phyloP scores from a whole-genome alignment of 192 early-diverging fungal species.

The Coemansia sp. region DNA sequence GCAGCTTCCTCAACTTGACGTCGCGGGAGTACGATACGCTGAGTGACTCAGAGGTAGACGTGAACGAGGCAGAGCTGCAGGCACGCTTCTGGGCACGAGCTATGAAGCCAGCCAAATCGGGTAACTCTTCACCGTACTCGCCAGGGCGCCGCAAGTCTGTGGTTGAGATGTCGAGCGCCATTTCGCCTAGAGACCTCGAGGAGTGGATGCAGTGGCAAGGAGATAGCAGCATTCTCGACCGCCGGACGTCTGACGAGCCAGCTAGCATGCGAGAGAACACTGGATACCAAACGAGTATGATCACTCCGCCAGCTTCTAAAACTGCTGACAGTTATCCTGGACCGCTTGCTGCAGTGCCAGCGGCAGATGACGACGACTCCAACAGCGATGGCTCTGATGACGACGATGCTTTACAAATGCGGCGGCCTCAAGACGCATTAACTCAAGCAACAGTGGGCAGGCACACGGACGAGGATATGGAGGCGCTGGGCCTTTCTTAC shows the following conservation, averaged over 20 bases:
- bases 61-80: constrained; percentile 36
- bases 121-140: constrained; percentile 46
- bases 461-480: background rate
- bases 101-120: constrained; percentile 50
- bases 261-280: background rate
- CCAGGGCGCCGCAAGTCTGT: constrained; percentile 48
- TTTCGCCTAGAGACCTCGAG: constrained; percentile 49
- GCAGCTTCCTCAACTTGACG: constrained; percentile 31
- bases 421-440: background rate
- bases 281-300: constrained; percentile 2
- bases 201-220: constrained; percentile 59
- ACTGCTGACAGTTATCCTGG: background rate
- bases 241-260: background rate
- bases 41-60: constrained; percentile 44
- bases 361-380: background rate
- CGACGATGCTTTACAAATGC: constrained; percentile 13
- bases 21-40: constrained; percentile 33
- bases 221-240: constrained; percentile 10
- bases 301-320: constrained; percentile 41
- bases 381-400: constrained; percentile 13
- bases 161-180: constrained; percentile 44
- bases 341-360: background rate
- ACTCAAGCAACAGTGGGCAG: background rate
- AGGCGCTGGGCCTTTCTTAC: background rate
- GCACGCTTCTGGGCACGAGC: constrained; percentile 55